Conservation (phyloP, 495 filamentous ascomycete genomes). For the Oidiodendron maius region DNA sequence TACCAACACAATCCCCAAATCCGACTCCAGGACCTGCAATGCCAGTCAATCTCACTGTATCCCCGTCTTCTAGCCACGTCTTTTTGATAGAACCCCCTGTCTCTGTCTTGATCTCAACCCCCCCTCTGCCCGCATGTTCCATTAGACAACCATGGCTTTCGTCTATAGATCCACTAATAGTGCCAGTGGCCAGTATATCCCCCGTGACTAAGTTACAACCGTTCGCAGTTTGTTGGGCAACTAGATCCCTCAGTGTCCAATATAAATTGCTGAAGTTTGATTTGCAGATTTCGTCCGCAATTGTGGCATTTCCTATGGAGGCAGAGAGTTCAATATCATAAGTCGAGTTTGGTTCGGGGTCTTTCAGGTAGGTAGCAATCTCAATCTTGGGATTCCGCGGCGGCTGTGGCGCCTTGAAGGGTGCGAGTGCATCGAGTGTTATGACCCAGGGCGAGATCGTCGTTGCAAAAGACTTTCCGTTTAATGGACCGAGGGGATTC, state of each 20-base stretch:
- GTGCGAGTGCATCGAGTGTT: slow-evolving; percentile 73
- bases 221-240: background rate
- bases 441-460: slow-evolving; percentile 88
- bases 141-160: background rate
- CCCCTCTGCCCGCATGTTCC: background rate
- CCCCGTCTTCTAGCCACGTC: slow-evolving; percentile 6
- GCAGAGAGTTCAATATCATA: background rate
- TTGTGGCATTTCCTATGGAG: background rate
- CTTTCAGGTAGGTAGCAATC: no score
- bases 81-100: background rate
- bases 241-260: background rate
- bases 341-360: background rate
- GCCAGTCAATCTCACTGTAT: background rate
- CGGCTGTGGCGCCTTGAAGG: no score
- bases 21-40: background rate
- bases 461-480: slow-evolving; percentile 84
- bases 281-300: background rate
- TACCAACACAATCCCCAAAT: slow-evolving; percentile 4
- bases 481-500: slow-evolving; percentile 76
- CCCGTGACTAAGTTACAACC: background rate
- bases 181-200: background rate
- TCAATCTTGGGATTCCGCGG: no score
- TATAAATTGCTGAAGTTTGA: background rate
- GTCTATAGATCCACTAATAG: background rate
- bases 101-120: background rate